Conservation (phyloP, 257 asterid genomes). For the Rhazya stricta region DNA sequence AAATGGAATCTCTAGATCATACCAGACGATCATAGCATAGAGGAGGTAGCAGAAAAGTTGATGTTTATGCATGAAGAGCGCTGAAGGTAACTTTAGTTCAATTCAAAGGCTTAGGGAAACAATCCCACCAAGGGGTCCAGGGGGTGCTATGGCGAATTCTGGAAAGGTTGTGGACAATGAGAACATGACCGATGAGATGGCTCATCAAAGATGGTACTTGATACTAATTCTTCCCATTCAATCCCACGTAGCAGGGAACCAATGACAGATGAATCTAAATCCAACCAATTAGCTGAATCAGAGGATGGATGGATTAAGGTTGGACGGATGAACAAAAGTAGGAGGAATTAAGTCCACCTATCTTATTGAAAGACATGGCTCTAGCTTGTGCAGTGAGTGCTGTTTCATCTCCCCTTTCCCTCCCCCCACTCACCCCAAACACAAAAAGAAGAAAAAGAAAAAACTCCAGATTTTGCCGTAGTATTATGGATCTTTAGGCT, state of each 20-base stretch:
- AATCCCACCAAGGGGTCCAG: slow-evolving; percentile 28
- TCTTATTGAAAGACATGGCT: neutral
- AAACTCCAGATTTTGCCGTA: neutral
- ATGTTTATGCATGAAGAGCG: slow-evolving; percentile 75
- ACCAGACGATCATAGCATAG: no score
- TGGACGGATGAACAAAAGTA: slow-evolving; percentile 34
- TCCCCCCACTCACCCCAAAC: no score
- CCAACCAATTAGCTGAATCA: slow-evolving; percentile 21
- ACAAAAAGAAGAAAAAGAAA: no score
- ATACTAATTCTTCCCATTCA: slow-evolving; percentile 25
- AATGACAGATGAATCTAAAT: slow-evolving; percentile 14
- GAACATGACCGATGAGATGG: slow-evolving; percentile 16
- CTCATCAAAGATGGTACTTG: slow-evolving; percentile 47
- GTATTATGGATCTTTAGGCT: neutral
- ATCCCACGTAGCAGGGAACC: slow-evolving; percentile 14
- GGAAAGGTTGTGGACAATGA: slow-evolving; percentile 36
- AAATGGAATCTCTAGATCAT: slow-evolving; percentile 25
- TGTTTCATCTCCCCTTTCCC: neutral
- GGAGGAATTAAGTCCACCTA: slow-evolving; percentile 31
- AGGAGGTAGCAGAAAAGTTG: slow-evolving; percentile 50
- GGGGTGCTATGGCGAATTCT: slow-evolving; percentile 24
- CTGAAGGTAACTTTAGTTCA: slow-evolving; percentile 50
- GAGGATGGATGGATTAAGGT: slow-evolving; percentile 58
- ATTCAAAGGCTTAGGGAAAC: slow-evolving; percentile 42
- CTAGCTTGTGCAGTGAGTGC: neutral